Evolutionary conservation across 2,329 filamentous ascomycete species (phyloP), one percentile per base, ranked within the genome.

Genomic region (Penicillium polonicum): DNA sequence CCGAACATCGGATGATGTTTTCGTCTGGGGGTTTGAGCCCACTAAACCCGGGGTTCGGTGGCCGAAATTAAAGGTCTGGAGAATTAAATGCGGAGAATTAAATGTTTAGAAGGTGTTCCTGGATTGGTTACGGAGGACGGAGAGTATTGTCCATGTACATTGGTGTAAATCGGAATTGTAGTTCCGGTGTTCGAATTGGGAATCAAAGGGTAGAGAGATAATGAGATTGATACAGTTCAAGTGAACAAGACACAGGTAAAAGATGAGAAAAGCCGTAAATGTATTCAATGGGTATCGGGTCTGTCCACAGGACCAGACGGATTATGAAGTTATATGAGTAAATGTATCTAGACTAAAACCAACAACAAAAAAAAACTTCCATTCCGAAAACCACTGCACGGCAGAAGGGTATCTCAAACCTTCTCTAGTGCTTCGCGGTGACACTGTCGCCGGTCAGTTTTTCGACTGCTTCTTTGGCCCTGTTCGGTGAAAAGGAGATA

Each of bases 381-480:
- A 38, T 56, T 48, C 55, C 48, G 46, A 52, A 53, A 31, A 55
- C 60, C 51, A 53, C 60, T 63, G 61, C 66, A 70, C 67, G 63
- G 65, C 49, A 68, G 69, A 72, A 72, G 69, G 71, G 71, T 74
- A 68, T 75, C 64, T 72, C 72, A 75, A 72, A 72, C 71, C 67
- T 69, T 70, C 68, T 60, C 74, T 83, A 87, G 76, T 87, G 85
- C 79, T 87, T 87, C 42, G 84, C 84, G 60, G 84, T 86, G 68
- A 87, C 84, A 59, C 75, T 69, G 36, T 88, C 85, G 67, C 85
- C 85, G 39, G 85, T 88, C 68, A 85, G 73, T 76, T 85, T 86
- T 78, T 87, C 84, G 62, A 87, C 84, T 67, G 80, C 78, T 68
- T 88, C 85, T 74, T 88, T 88, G 61, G 85, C 85, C 72, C 85